phyloP scores from a whole-genome alignment of 352 stramenopile species.

The Phytophthora syringae region DNA sequence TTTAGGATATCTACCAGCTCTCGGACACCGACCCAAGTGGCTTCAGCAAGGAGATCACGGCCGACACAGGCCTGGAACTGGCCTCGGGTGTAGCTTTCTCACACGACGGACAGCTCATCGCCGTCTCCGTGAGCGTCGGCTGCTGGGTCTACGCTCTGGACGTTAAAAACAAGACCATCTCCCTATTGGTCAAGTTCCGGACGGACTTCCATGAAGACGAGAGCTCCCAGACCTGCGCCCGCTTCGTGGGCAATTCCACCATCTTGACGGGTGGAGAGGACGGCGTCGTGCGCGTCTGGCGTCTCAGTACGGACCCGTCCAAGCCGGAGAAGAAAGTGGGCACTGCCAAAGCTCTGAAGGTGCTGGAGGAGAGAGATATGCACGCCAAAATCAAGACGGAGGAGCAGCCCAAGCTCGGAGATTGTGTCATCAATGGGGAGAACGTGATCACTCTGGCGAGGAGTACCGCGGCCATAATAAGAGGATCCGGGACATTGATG shows the following conservation, averaged over 20 bases:
- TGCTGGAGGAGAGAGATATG: conserved; percentile 25
- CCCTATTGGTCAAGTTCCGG: conserved; percentile 79
- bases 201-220: conserved; percentile 81
- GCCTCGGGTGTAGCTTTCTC: conserved; percentile 82
- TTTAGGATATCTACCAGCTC: conserved; percentile 78
- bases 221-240: conserved; percentile 74
- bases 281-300: conserved; percentile 79
- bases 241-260: conserved; percentile 82
- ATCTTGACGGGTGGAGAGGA: conserved; percentile 87
- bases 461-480: conserved; percentile 83
- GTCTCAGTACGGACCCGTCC: conserved; percentile 58
- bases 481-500: conserved; percentile 82
- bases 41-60: conserved; percentile 73
- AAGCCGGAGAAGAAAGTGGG: conserved; percentile 48
- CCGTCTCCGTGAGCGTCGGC: conserved; percentile 72
- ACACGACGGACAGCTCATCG: conserved; percentile 72
- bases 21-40: conserved; percentile 66
- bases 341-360: conserved; percentile 47
- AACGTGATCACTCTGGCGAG: conserved; percentile 71
- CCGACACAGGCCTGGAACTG: conserved; percentile 74
- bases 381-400: conserved; percentile 27
- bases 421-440: conserved; percentile 53
- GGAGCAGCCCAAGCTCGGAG: conserved; percentile 60
- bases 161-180: conserved; percentile 59
- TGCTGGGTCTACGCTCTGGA: conserved; percentile 86